Evolutionary conservation across 345 rosid species (phyloP).

Genomic region (Boechera retrofracta): DNA sequence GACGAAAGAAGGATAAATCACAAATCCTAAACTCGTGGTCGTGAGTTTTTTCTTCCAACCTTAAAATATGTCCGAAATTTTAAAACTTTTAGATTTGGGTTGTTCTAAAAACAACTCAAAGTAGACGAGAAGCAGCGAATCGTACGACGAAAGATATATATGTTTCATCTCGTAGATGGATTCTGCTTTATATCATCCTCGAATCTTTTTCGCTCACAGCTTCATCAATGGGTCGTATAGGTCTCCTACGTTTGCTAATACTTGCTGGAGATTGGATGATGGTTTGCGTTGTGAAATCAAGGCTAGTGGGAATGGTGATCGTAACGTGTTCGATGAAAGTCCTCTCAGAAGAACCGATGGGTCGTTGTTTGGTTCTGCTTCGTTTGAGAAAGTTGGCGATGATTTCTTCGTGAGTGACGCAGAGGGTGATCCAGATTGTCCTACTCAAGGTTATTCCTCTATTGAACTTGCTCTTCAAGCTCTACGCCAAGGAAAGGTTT

Average conservation of each 20-base stretch:
- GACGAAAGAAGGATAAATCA: slow-evolving; percentile 15
- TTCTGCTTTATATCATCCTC: slow-evolving; percentile 46
- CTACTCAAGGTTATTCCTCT: slow-evolving; percentile 73
- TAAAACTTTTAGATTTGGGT: neutral
- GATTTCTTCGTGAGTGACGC: slow-evolving; percentile 93
- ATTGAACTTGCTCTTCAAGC: slow-evolving; percentile 66
- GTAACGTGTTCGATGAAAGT: slow-evolving; percentile 55
- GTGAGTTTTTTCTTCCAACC: neutral
- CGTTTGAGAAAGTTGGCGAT: slow-evolving; percentile 53
- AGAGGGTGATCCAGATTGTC: slow-evolving; percentile 92
- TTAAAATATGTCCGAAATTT: slow-evolving; percentile 25
- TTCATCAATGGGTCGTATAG: slow-evolving; percentile 48
- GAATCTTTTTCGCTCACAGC: slow-evolving; percentile 36
- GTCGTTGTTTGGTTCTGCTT: slow-evolving; percentile 45
- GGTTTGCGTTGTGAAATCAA: slow-evolving; percentile 47
- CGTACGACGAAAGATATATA: slow-evolving; percentile 7
- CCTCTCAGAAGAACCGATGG: slow-evolving; percentile 46
- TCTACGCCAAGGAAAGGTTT: slow-evolving; percentile 74
- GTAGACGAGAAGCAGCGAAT: slow-evolving; percentile 23
- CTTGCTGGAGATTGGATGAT: slow-evolving; percentile 49
- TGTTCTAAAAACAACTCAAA: neutral
- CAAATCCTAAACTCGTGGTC: slow-evolving; percentile 42
- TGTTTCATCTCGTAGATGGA: slow-evolving; percentile 50
- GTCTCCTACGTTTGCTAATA: slow-evolving; percentile 42
- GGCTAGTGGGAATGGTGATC: slow-evolving; percentile 48